These are phyloP conservation scores for Albugo laibachii DNA, from an alignment of 352 stramenopile species.

Conservation along the genomic window DNA sequence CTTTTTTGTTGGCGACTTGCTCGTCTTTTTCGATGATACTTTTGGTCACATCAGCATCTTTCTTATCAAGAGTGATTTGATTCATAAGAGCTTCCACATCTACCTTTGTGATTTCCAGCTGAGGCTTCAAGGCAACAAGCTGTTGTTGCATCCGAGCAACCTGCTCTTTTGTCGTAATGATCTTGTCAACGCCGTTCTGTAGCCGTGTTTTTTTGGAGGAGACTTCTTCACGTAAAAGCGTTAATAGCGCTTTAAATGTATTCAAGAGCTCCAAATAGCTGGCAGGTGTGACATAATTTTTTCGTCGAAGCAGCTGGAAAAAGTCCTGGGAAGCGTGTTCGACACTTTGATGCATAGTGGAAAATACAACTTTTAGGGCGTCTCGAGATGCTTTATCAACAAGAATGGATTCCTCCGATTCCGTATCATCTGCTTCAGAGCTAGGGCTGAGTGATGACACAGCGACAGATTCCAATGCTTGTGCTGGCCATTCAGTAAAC, in stretches of 20 bases:
- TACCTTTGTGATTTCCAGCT: conserved; percentile 82
- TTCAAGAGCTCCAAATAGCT: conserved; percentile 86
- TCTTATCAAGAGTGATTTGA: conserved; percentile 85
- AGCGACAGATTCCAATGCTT: conserved; percentile 65
- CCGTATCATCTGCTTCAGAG: conserved; percentile 37
- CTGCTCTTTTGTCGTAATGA: conserved; percentile 83
- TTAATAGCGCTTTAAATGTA: conserved; percentile 82
- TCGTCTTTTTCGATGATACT: conserved; percentile 82
- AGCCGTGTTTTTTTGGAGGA: conserved; percentile 64
- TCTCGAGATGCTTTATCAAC: conserved; percentile 13
- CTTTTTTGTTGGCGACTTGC: conserved; percentile 82
- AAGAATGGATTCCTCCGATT: conserved; percentile 21
- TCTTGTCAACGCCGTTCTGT: conserved; percentile 85
- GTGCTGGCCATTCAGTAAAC: conserved; percentile 75
- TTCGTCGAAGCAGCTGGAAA: conserved; percentile 66
- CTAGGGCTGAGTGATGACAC: conserved; percentile 30
- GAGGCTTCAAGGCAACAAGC: conserved; percentile 81
- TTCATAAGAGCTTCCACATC: conserved; percentile 89
- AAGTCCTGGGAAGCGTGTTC: conserved; percentile 66
- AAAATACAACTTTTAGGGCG: conserved; percentile 16
- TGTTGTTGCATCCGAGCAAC: conserved; percentile 84
- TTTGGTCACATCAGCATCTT: conserved; percentile 82
- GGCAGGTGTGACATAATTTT: conserved; percentile 90
- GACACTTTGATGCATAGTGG: conserved; percentile 83
- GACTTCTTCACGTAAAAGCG: conserved; percentile 81